Base-by-base conservation (phyloP, 805 yeast species). In the Saccharomycopsis fibuligera region DNA sequence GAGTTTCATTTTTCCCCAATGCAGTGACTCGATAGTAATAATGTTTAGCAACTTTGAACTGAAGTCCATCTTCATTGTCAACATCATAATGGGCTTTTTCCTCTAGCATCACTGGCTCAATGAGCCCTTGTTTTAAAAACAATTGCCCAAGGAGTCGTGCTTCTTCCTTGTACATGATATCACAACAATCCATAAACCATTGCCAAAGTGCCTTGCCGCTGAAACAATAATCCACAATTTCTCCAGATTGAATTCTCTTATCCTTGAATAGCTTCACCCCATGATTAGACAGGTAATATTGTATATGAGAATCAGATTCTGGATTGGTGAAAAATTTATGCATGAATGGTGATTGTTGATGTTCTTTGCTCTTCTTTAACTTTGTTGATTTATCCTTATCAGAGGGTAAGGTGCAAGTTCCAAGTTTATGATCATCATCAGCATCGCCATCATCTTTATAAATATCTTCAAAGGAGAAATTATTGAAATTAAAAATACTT, bases 121-220 rank as follows among this genome's bases (percentile, higher is more conserved):
- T 69, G 5, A 82, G 61, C 0, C 72, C 73, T 36, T 67, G 57
- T 42, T 68, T 72, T 33, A 76, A 54, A 49, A 85, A 73, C 10
- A 77, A 58, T 3, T 72, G 68, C 0, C 81, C 77, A 10, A 83
- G 63, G 21, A 73, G 73, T 0, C 68, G 59, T 0, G 87, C 83
- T 50, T 79, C 86, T 10, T 67, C 65, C 0, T 64, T 60, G 45
- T 72, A 72, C 55, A 80, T 61, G 1, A 82, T 68, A 58, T 86
- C 93, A 0, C 96, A 85, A 59, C 96, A 89, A 54, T 91, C 98
- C 78, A 83, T 73, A 5, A 91, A 59, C 96, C 96, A 91, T 59
- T 89, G 96, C 64, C 81, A 74, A 0, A 83, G 68, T 0, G 93
- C 83, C 57, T 84, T 84, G 0, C 96, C 95, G 1, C 85, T 74